Evolutionary conservation across 2,329 filamentous ascomycete species (phyloP).

Genomic region (Alternaria metachromatica): DNA sequence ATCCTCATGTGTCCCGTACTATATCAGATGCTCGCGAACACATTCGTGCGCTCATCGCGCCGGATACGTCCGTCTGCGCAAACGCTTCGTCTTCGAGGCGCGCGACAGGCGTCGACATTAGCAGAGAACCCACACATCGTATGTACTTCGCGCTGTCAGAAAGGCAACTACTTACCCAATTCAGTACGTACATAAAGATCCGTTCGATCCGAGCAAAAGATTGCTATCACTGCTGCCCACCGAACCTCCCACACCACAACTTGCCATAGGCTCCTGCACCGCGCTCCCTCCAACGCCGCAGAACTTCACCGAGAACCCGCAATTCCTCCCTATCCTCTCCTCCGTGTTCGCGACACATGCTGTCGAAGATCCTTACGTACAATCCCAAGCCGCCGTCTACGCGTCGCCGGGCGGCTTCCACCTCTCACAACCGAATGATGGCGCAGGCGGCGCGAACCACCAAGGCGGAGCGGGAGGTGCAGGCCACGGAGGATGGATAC

Average conservation of each 20-base stretch:
- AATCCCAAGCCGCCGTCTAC: conserved; percentile 66
- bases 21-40: conserved; percentile 30
- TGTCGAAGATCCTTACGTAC: conserved; percentile 61
- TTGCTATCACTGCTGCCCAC: conserved; percentile 65
- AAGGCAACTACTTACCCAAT: conserved; percentile 1
- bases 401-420: conserved; percentile 64
- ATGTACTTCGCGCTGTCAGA: conserved; percentile 5
- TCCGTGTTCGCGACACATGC: conserved; percentile 62
- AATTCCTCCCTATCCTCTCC: conserved; percentile 64
- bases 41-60: conserved; percentile 27
- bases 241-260: conserved; percentile 58
- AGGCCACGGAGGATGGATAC: conserved; percentile 67
- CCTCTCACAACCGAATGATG: conserved; percentile 56
- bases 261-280: conserved; percentile 63
- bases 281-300: conserved; percentile 63
- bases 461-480: conserved; percentile 66
- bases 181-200: conserved; percentile 59
- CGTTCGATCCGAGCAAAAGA: conserved; percentile 48
- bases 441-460: conserved; percentile 62
- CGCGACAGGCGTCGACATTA: conserved; percentile 48
- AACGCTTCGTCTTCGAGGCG: conserved; percentile 29
- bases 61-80: conserved; percentile 14
- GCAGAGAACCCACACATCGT: conserved; percentile 54
- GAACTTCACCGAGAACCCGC: conserved; percentile 62
- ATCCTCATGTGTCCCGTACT: conserved; percentile 17